phyloP scores from a whole-genome alignment of 2,329 filamentous ascomycete species.

The Sphaerulina vaccinii region DNA sequence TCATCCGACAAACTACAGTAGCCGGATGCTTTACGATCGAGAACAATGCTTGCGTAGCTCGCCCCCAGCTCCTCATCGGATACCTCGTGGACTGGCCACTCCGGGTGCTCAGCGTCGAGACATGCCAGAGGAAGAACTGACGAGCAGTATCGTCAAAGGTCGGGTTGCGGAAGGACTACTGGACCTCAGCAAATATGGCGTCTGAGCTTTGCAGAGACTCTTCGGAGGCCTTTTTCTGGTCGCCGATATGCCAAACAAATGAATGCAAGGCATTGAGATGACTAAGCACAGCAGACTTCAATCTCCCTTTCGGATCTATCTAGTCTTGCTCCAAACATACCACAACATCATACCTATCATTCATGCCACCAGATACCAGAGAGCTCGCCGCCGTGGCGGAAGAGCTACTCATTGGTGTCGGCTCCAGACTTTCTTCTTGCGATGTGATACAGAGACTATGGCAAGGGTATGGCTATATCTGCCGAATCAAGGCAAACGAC shows the following conservation, averaged over 20 bases:
- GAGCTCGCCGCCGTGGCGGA: background rate
- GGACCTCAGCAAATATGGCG: constrained; percentile 42
- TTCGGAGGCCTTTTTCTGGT: background rate
- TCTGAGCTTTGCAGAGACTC: background rate
- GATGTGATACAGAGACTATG: constrained; percentile 3
- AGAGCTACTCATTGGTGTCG: background rate
- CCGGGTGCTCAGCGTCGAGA: background rate
- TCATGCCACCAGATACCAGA: background rate
- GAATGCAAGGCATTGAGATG: background rate
- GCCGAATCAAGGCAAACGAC: constrained; percentile 49
- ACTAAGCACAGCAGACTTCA: background rate
- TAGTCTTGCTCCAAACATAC: background rate
- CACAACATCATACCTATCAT: background rate
- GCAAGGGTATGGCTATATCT: constrained; percentile 53
- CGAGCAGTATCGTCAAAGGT: constrained; percentile 50
- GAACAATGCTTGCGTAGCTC: constrained; percentile 15
- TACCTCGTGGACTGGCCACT: background rate
- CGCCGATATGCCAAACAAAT: background rate
- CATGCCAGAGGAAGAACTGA: constrained; percentile 38
- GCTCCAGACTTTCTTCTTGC: constrained; percentile 3
- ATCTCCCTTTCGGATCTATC: background rate
- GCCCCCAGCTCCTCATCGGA: constrained; percentile 5
- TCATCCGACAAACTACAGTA: constrained; percentile 41
- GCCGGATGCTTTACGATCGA: constrained; percentile 36
- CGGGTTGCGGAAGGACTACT: constrained; percentile 55